Evolutionary conservation across 306 rosid genomes (phyloP).

Genomic region (Vigna trinervia): DNA sequence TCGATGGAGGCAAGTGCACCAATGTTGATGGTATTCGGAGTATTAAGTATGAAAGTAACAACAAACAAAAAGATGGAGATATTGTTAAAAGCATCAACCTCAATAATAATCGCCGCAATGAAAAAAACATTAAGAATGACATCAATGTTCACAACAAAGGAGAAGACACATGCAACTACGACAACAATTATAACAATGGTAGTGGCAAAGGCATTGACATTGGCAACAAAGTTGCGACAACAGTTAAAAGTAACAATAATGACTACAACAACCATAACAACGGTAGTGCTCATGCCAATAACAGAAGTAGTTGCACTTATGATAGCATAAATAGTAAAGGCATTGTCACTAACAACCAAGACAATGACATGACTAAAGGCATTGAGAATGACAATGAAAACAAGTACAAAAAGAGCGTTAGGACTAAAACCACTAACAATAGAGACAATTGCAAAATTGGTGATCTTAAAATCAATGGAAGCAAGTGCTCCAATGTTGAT

Average conservation of each 20-base stretch:
- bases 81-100: too few relatives aligned
- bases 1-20: not conserved
- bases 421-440: not conserved
- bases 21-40: too few relatives aligned
- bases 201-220: not conserved
- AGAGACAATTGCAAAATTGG: not conserved
- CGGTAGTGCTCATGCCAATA: not conserved
- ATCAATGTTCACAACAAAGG: too few relatives aligned
- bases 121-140: too few relatives aligned
- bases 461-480: not conserved
- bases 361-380: not conserved
- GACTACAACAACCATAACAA: not conserved
- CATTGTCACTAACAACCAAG: not conserved
- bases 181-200: too few relatives aligned
- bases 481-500: not conserved
- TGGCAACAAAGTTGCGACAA: not conserved
- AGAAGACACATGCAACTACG: too few relatives aligned
- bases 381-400: not conserved
- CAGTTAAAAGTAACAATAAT: not conserved
- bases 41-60: too few relatives aligned
- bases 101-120: too few relatives aligned
- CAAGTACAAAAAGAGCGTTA: not conserved
- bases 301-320: rapidly evolving
- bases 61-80: too few relatives aligned
- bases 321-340: not conserved